Evolutionary conservation across 805 yeast genomes (phyloP).

Genomic region (Sungouiella thailandica): DNA sequence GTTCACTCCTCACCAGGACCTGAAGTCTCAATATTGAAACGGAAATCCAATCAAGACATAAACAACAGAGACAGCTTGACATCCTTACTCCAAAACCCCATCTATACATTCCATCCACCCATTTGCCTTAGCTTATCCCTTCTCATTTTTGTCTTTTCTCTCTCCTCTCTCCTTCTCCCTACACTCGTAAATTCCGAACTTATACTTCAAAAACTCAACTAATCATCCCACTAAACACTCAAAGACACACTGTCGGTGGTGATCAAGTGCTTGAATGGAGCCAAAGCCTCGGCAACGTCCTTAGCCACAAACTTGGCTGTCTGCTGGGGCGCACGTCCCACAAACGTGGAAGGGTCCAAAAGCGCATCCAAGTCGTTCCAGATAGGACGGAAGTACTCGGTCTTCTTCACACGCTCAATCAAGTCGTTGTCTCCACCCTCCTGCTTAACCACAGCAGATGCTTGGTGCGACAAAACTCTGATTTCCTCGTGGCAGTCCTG

Average conservation of each 20-base stretch:
- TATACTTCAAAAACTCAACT: too few relatives aligned
- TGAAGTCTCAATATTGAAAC: too few relatives aligned
- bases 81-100: too few relatives aligned
- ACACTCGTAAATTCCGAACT: too few relatives aligned
- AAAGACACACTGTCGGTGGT: constrained; percentile 68
- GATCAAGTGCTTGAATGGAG: constrained; percentile 56
- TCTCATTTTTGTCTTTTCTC: too few relatives aligned
- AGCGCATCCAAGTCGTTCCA: constrained; percentile 76
- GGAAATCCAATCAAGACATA: too few relatives aligned
- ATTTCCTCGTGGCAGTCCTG: constrained; percentile 98
- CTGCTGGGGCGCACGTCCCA: constrained; percentile 98
- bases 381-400: constrained; percentile 82
- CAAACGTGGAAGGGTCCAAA: constrained; percentile 89
- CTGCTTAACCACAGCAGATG: constrained; percentile 94
- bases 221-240: constrained; percentile 77
- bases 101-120: too few relatives aligned
- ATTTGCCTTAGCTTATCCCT: too few relatives aligned
- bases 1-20: too few relatives aligned
- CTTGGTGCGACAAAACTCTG: constrained; percentile 95
- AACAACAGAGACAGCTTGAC: too few relatives aligned
- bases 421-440: constrained; percentile 98
- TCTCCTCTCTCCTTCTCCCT: too few relatives aligned
- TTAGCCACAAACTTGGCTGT: constrained; percentile 85
- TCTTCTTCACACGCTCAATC: constrained; percentile 77
- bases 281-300: constrained; percentile 81